These are phyloP conservation scores for Rhododendron molle DNA, from an alignment of 148 eudicot genomes.

Conservation along the genomic window DNA sequence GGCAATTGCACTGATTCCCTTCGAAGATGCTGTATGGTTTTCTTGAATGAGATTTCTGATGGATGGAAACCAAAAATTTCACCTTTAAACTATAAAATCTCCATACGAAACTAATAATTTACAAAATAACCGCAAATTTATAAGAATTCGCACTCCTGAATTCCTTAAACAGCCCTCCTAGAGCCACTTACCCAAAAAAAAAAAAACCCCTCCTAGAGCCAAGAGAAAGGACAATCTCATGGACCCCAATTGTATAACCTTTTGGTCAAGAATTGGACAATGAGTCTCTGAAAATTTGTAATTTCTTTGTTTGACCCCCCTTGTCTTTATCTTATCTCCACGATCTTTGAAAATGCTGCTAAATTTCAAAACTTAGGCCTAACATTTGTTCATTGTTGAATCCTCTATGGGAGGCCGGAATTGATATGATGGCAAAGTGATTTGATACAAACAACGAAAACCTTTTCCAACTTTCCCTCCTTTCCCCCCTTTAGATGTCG, in stretches of 20 bases:
- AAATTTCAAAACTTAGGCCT: not conserved
- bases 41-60: no score
- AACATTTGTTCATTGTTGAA: not conserved
- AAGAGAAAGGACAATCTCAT: not conserved
- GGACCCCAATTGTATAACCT: not conserved
- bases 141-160: not conserved
- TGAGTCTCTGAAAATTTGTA: not conserved
- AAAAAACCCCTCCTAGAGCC: not conserved
- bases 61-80: no score
- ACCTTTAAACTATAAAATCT: no score
- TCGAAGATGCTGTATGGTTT: no score
- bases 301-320: not conserved
- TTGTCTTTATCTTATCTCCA: not conserved
- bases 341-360: not conserved
- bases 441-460: not conserved
- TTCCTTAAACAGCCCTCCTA: not conserved
- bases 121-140: not conserved
- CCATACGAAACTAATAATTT: no score
- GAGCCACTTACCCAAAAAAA: not conserved
- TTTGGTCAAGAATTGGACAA: not conserved
- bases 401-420: not conserved
- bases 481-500: constrained; percentile 20
- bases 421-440: not conserved
- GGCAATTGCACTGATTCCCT: no score
- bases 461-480: not conserved